Percentiles rank a stretch among this genome's conserved stretches.
These are phyloP conservation scores for Hydnomerulius pinastri DNA, from an alignment of 768 basidiomycete species.

Conservation along the genomic window DNA sequence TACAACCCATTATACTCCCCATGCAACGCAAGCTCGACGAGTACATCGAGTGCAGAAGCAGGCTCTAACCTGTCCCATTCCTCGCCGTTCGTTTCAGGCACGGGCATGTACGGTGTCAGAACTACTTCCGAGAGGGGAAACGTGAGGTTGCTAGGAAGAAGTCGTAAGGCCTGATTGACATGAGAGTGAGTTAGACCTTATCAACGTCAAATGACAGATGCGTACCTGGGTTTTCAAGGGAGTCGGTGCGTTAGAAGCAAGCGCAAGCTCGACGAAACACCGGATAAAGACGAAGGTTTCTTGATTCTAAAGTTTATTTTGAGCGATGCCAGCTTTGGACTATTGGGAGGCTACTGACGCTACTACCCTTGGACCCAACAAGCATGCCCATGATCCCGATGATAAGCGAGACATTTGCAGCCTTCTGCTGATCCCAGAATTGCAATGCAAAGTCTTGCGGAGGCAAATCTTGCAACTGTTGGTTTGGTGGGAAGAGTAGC, in stretches of 20 bases:
- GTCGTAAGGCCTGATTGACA: slow-evolving; percentile 49
- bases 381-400: slow-evolving; percentile 87
- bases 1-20: slow-evolving; percentile 83
- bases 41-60: slow-evolving; percentile 77
- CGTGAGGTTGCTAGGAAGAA: slow-evolving; percentile 54
- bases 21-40: slow-evolving; percentile 81
- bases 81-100: slow-evolving; percentile 83
- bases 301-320: slow-evolving; percentile 44
- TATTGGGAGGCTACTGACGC: slow-evolving; percentile 42
- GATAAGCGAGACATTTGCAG: slow-evolving; percentile 75
- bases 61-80: slow-evolving; percentile 90
- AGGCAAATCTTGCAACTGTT: slow-evolving; percentile 56
- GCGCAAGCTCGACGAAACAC: slow-evolving; percentile 82
- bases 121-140: slow-evolving; percentile 69
- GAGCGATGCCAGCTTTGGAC: background rate
- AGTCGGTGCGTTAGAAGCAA: slow-evolving; percentile 94
- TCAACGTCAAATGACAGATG: background rate
- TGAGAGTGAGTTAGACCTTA: slow-evolving; percentile 30
- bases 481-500: slow-evolving; percentile 67
- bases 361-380: slow-evolving; percentile 67
- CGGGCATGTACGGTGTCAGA: slow-evolving; percentile 73
- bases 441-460: slow-evolving; percentile 93
- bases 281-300: slow-evolving; percentile 64
- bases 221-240: slow-evolving; percentile 81
- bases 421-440: slow-evolving; percentile 94